Percentiles rank a stretch among this genome's conserved stretches.
phyloP scores from a whole-genome alignment of 176 grass and related monocot species.

The Raddia guianensis region DNA sequence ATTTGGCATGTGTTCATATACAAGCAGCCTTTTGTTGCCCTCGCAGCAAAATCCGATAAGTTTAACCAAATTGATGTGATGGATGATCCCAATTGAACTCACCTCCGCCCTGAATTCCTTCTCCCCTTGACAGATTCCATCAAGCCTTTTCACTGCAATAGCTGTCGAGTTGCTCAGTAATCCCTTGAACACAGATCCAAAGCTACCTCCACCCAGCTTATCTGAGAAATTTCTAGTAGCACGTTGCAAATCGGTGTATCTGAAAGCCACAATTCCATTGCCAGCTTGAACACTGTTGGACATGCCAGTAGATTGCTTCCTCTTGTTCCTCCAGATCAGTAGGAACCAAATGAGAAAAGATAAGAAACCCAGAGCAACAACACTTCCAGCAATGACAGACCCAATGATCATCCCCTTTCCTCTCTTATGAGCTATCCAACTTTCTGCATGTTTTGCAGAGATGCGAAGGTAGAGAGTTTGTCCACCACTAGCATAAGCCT shows the following conservation, averaged over 20 bases:
- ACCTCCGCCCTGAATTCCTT: constrained; percentile 50
- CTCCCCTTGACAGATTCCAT: constrained; percentile 49
- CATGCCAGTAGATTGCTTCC: not conserved
- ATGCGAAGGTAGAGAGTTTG: constrained; percentile 30
- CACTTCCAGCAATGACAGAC: not conserved
- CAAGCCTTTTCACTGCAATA: constrained; percentile 59
- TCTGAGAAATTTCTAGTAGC: constrained; percentile 54
- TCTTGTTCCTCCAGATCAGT: constrained; percentile 7
- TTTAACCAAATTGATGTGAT: constrained; percentile 61
- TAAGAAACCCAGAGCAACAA: constrained; percentile 22
- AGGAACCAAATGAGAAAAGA: not conserved
- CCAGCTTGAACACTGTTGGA: constrained; percentile 25
- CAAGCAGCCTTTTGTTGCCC: constrained; percentile 43
- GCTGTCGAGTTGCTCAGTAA: constrained; percentile 35
- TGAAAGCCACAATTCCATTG: constrained; percentile 39
- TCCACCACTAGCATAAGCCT: no score
- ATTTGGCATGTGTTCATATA: constrained; percentile 58
- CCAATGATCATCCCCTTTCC: constrained; percentile 12
- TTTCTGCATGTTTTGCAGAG: constrained; percentile 40
- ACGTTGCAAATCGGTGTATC: constrained; percentile 40
- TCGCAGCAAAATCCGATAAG: constrained; percentile 61
- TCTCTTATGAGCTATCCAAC: not conserved
- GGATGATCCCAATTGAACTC: constrained; percentile 45
- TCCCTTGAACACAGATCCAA: constrained; percentile 58
- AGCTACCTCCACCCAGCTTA: constrained; percentile 50